These are phyloP conservation scores for Xylaria hypoxylon DNA, from an alignment of 2,329 filamentous ascomycete species.

Conservation along the genomic window DNA sequence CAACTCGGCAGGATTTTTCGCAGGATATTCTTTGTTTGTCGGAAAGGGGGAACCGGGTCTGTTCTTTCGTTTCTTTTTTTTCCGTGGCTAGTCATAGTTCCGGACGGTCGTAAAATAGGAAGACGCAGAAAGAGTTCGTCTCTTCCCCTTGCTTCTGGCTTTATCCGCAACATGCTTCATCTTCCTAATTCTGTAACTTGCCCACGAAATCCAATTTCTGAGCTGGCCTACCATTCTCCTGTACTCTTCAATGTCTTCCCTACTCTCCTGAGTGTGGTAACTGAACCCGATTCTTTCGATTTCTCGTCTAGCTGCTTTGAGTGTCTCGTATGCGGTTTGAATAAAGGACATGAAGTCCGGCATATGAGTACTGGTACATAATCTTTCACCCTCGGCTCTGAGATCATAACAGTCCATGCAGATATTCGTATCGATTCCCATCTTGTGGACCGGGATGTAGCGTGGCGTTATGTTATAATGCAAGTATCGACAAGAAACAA, in stretches of 20 bases:
- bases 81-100: background rate
- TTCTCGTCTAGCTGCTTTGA: background rate
- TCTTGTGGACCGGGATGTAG: background rate
- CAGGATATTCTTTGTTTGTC: background rate
- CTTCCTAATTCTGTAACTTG: background rate
- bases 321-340: too few species aligned
- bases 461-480: background rate
- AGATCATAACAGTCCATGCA: background rate
- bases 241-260: background rate
- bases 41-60: background rate
- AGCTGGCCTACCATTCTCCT: background rate
- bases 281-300: background rate
- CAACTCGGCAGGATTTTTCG: background rate
- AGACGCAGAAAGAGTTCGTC: background rate
- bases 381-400: background rate
- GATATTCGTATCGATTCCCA: background rate
- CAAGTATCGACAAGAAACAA: background rate
- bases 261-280: background rate
- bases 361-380: background rate
- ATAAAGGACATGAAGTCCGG: background rate
- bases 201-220: background rate
- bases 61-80: too few species aligned
- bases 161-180: background rate
- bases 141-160: too few species aligned
- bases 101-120: background rate